Evolutionary conservation across 345 rosid species (phyloP).

Genomic region (Punica granatum): DNA sequence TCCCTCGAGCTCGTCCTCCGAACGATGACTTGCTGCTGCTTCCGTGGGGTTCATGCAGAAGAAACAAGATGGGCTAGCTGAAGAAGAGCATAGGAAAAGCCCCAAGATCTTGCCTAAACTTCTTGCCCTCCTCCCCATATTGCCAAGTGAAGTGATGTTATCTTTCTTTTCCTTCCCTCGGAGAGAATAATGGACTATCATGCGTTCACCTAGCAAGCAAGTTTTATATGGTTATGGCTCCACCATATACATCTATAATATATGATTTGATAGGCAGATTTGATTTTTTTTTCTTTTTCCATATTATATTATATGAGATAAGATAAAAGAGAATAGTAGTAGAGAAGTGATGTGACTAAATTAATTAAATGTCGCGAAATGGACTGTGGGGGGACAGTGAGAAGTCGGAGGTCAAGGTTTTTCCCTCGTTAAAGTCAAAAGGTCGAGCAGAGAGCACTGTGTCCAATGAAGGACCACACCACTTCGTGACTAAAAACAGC

Average conservation of each 20-base stretch:
- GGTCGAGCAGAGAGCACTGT: neutral
- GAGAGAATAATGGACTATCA: neutral
- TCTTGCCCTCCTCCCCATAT: constrained; percentile 24
- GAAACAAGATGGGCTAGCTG: constrained; percentile 15
- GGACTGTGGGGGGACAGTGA: neutral
- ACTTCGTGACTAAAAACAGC: neutral
- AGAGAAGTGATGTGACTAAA: neutral
- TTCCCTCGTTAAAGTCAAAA: constrained; percentile 3
- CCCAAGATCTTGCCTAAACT: constrained; percentile 27
- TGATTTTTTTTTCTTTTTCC: no score
- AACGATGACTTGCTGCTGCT: constrained; percentile 7
- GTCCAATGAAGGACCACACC: neutral
- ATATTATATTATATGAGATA: neutral
- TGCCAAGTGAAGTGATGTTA: neutral
- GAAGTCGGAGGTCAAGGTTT: neutral
- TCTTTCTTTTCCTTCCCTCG: neutral
- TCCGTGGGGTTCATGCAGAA: constrained; percentile 17
- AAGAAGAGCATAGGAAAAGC: constrained; percentile 14
- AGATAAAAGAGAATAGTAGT: neutral
- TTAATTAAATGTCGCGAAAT: neutral
- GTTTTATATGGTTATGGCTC: no score
- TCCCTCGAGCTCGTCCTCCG: constrained; percentile 17
- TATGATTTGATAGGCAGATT: no score
- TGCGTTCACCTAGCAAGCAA: neutral
- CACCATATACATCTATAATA: no score